phyloP scores from a whole-genome alignment of 805 yeast genomes.

The Myxozyma lipomycoides region DNA sequence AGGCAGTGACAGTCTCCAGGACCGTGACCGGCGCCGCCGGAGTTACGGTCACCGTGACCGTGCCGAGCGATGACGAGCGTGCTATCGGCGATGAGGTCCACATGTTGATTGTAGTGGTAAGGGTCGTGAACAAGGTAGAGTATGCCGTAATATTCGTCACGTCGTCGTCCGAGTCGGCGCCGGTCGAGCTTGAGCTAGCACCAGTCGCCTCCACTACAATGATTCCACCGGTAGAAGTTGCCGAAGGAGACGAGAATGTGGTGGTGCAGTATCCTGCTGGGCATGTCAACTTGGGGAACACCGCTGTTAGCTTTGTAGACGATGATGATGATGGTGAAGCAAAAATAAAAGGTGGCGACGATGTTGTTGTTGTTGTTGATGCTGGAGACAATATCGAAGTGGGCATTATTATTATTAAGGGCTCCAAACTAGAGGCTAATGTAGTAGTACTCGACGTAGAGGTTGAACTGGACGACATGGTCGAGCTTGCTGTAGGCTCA shows the following conservation, averaged over 20 bases:
- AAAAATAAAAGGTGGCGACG: not conserved
- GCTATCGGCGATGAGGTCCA: not conserved
- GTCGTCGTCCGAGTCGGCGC: not conserved
- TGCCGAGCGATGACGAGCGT: not conserved
- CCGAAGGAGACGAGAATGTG: not conserved
- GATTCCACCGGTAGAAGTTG: not conserved
- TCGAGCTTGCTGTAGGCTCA: not conserved
- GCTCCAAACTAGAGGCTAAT: not conserved
- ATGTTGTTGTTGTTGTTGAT: not conserved
- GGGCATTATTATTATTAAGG: not conserved
- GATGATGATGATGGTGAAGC: not conserved
- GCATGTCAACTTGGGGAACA: not conserved
- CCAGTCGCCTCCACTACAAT: not conserved
- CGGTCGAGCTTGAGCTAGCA: conserved; percentile 1
- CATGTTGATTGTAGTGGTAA: not conserved
- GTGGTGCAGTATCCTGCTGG: not conserved
- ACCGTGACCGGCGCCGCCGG: not conserved
- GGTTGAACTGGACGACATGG: not conserved
- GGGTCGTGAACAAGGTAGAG: not conserved
- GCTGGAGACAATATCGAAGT: not conserved
- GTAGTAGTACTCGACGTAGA: not conserved
- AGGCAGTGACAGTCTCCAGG: not conserved
- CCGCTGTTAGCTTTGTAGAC: not conserved
- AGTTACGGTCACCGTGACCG: not conserved
- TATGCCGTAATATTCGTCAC: not conserved